Evolutionary conservation across 2,329 filamentous ascomycete genomes (phyloP), one percentile per base, ranked within the genome.

Genomic region (Cephalotrichum gorgonifer): DNA sequence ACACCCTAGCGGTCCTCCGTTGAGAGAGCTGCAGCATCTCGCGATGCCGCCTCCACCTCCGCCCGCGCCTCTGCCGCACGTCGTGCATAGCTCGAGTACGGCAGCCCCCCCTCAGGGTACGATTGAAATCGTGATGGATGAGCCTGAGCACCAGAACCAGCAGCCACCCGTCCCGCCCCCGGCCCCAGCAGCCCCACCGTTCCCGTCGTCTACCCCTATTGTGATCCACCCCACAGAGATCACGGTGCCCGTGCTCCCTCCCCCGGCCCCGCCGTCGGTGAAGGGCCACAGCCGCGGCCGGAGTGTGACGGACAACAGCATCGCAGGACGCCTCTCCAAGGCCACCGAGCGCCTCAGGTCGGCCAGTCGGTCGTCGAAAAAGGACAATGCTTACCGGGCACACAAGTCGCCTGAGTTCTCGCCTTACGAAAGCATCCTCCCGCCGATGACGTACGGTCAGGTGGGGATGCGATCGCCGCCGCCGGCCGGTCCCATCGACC

Each of bases 91-190:
- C 2, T 64, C 66, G 7, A 59, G 73, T 43, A 69, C 72, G 53
- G 70, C 74, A 52, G 69, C 69, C 2, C 55, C 70, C 15, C 71
- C 69, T 7, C 74, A 76, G 0, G 78, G 75, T 4, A 74, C 79
- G 57, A 82, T 84, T 54, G 79, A 84, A 60, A 80, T 84, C 52
- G 78, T 84, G 45, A 80, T 81, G 74, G 79, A 83, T 54, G 76
- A 80, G 2, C 75, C 79, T 6, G 71, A 76, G 17, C 55, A 59
- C 49, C 43, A 17, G 17, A 17, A 39, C 38, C 55, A n/a, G 38
- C 26, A 43, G 23, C 15, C 25, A 43, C 28, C 26, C 26, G 33
- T 26, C 17, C 33, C 47, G 26, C 31, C 41, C 28, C 43, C 31
- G n/a, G 14, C 27, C 11, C 47, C 26, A 33, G 7, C 23, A 15